Percentiles rank a stretch among this genome's conserved stretches.
Evolutionary conservation across 2,329 filamentous ascomycete species (phyloP).

Genomic region (Diaporthe ilicicola): DNA sequence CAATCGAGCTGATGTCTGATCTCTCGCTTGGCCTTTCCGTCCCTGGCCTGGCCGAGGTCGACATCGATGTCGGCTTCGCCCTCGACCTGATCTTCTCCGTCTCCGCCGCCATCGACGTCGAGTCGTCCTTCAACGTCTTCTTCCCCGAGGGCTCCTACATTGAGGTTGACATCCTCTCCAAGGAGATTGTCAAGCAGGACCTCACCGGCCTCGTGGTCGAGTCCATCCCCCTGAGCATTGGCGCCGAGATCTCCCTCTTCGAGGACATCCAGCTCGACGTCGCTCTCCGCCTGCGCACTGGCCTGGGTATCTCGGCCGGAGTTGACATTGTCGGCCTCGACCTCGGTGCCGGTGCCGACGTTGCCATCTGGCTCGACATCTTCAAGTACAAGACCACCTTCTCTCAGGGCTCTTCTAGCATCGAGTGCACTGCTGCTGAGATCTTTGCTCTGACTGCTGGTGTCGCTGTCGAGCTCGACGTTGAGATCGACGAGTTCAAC

Average conservation of each 20-base stretch:
- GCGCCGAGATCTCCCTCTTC: constrained; percentile 37
- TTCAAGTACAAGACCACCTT: constrained; percentile 43
- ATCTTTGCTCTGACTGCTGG: constrained; percentile 38
- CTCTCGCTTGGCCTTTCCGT: constrained; percentile 33
- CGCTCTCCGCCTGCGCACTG: constrained; percentile 41
- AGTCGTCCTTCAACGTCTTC: constrained; percentile 39
- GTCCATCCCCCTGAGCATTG: constrained; percentile 37
- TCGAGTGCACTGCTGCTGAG: constrained; percentile 36
- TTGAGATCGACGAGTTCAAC: constrained; percentile 37
- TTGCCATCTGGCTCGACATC: constrained; percentile 42
- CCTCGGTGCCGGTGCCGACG: constrained; percentile 39
- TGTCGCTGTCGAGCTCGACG: constrained; percentile 38
- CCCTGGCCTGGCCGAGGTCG: constrained; percentile 37
- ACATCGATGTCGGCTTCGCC: constrained; percentile 39
- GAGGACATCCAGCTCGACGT: constrained; percentile 38
- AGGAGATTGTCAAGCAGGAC: constrained; percentile 38
- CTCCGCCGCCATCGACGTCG: constrained; percentile 39
- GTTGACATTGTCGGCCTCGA: constrained; percentile 38
- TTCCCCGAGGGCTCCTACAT: constrained; percentile 40
- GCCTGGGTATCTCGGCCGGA: constrained; percentile 37
- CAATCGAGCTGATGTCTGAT: constrained; percentile 30
- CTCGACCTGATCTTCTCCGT: constrained; percentile 41
- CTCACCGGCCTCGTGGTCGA: constrained; percentile 38
- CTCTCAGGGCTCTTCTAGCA: constrained; percentile 27
- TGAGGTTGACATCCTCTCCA: constrained; percentile 39